Conservation (phyloP, 1,284 basidiomycete genomes). For the Malassezia japonica region DNA sequence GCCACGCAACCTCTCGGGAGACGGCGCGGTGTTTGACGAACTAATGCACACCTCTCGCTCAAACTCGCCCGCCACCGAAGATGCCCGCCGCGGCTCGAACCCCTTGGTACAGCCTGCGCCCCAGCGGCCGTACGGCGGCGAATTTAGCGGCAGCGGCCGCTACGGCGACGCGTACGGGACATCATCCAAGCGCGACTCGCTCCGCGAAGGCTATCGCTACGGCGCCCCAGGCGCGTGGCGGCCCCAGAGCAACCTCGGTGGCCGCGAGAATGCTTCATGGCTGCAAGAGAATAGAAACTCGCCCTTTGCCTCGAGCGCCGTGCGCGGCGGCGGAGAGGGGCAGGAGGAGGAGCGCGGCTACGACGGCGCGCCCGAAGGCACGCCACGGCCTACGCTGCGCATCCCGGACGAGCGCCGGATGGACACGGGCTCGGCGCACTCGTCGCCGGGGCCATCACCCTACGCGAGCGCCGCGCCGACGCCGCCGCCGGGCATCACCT, state of each 20-base stretch:
- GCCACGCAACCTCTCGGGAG: neutral
- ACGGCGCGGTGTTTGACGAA: constrained; percentile 7
- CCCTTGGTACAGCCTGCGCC: neutral
- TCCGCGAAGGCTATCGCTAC: constrained; percentile 10
- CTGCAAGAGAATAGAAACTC: constrained; percentile 34
- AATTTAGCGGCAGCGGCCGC: constrained; percentile 13
- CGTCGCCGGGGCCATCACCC: constrained; percentile 8
- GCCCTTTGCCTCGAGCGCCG: constrained; percentile 30
- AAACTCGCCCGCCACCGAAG: neutral
- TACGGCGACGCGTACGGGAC: constrained; percentile 25
- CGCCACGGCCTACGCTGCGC: neutral
- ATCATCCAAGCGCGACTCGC: constrained; percentile 31
- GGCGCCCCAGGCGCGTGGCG: constrained; percentile 10
- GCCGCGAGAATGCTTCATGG: constrained; percentile 37
- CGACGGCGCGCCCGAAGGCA: neutral
- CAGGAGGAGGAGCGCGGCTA: neutral
- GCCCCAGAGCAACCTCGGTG: neutral
- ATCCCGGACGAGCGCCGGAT: neutral
- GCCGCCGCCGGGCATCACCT: neutral
- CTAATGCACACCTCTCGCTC: neutral
- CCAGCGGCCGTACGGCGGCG: neutral
- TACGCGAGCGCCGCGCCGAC: neutral
- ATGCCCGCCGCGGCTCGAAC: neutral
- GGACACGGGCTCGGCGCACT: neutral
- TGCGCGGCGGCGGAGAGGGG: constrained; percentile 4